Evolutionary conservation across 2,329 filamentous ascomycete species (phyloP).

Genomic region (Pseudofabraea citricarpa): DNA sequence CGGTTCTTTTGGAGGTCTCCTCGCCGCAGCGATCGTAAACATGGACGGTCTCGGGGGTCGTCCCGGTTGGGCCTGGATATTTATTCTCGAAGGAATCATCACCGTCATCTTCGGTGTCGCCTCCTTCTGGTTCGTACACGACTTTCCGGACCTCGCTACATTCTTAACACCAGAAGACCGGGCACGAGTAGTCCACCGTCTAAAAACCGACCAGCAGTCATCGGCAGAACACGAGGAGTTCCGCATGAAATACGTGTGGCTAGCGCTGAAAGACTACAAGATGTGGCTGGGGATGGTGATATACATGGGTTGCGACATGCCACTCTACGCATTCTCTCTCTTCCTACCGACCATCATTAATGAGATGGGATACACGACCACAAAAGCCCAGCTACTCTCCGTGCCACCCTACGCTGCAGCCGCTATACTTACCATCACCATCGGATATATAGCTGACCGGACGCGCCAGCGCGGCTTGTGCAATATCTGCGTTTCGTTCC

Average conservation of each 20-base stretch:
- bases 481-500: constrained; percentile 66
- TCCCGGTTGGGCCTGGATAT: constrained; percentile 60
- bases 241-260: constrained; percentile 66
- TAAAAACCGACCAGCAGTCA: constrained; percentile 67
- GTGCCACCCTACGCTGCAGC: constrained; percentile 74
- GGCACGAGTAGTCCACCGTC: constrained; percentile 63
- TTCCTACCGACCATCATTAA: constrained; percentile 78
- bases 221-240: constrained; percentile 74
- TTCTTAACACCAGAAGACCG: constrained; percentile 71
- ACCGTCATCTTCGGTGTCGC: constrained; percentile 64
- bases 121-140: constrained; percentile 75
- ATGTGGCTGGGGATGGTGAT: constrained; percentile 71
- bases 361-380: constrained; percentile 47
- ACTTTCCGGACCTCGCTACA: constrained; percentile 72
- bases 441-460: constrained; percentile 74
- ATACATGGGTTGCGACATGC: constrained; percentile 71
- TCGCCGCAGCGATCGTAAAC: constrained; percentile 66
- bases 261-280: constrained; percentile 76
- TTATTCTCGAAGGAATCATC: constrained; percentile 64
- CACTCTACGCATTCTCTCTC: constrained; percentile 70
- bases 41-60: constrained; percentile 60
- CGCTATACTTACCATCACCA: constrained; percentile 60
- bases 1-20: constrained; percentile 71
- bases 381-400: constrained; percentile 64
- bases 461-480: constrained; percentile 70